Conservation (phyloP, 2,329 filamentous ascomycete species). For the Aureobasidium sp. region DNA sequence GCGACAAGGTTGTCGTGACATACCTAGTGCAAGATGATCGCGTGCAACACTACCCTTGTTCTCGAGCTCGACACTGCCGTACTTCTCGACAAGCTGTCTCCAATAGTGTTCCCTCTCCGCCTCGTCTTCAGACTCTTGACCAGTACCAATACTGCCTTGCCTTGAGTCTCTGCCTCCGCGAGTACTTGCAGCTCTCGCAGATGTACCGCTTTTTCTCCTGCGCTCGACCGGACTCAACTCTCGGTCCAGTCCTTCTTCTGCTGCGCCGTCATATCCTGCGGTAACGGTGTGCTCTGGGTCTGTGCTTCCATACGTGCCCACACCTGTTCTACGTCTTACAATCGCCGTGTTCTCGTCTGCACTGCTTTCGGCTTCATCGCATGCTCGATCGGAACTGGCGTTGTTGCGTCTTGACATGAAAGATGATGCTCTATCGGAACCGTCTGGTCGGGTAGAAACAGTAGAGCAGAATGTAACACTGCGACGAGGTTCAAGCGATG, state of each 20-base stretch:
- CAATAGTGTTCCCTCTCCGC: constrained; percentile 43
- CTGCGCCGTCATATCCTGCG: constrained; percentile 20
- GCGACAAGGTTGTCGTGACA: constrained; percentile 15
- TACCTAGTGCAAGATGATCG: constrained; percentile 75
- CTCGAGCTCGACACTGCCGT: constrained; percentile 66
- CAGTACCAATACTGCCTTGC: background rate
- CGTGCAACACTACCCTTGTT: constrained; percentile 80
- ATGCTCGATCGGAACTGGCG: constrained; percentile 11
- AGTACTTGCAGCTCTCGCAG: background rate
- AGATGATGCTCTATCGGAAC: constrained; percentile 15
- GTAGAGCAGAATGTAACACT: constrained; percentile 23
- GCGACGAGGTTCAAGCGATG: constrained; percentile 14
- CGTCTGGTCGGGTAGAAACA: constrained; percentile 17
- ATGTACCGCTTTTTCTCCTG: constrained; percentile 7
- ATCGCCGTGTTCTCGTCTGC: constrained; percentile 39
- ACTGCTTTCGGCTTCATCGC: constrained; percentile 28
- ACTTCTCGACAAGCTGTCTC: constrained; percentile 49
- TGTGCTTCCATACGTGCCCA: constrained; percentile 12
- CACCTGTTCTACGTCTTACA: constrained; percentile 22
- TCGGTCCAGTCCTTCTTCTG: constrained; percentile 18
- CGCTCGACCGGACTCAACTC: constrained; percentile 8
- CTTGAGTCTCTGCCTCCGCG: background rate
- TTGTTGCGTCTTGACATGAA: constrained; percentile 12
- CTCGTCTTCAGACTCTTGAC: constrained; percentile 16
- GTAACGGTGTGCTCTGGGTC: background rate